Conservation (phyloP, 1,284 basidiomycete species). For the Vanrija sp. region DNA sequence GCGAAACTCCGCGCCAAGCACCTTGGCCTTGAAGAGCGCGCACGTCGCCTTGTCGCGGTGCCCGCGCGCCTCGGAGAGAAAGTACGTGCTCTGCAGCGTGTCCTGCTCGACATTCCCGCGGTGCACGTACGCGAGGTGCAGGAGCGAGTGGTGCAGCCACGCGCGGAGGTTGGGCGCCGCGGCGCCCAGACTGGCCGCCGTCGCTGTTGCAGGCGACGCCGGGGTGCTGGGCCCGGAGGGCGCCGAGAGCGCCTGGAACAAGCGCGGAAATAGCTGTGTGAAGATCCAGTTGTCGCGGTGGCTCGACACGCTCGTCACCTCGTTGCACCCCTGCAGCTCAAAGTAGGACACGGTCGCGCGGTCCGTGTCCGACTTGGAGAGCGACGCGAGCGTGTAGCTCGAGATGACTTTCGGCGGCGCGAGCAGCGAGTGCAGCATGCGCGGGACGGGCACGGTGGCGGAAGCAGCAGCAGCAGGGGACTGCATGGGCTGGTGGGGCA, state of each 20-base stretch:
- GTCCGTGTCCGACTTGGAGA: constrained; percentile 1
- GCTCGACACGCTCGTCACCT: constrained; percentile 12
- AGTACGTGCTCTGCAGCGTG: constrained; percentile 1
- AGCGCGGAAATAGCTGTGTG: constrained; percentile 18
- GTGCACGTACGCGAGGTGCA: constrained; percentile 20
- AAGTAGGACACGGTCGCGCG: constrained; percentile 18
- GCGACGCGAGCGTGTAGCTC: constrained; percentile 6
- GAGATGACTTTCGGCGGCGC: constrained; percentile 3
- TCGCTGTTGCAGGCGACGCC: not conserved
- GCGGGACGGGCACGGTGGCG: too few relatives aligned
- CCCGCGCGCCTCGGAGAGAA: constrained; percentile 3
- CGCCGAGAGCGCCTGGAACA: constrained; percentile 6
- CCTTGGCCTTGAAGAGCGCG: constrained; percentile 16
- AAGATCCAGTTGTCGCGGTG: constrained; percentile 23
- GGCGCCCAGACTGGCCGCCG: constrained; percentile 1
- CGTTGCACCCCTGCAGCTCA: constrained; percentile 19
- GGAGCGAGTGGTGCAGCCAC: constrained; percentile 16
- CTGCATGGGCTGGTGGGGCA: not conserved
- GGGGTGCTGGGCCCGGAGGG: not conserved
- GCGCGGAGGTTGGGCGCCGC: constrained; percentile 4
- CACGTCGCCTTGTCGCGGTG: constrained; percentile 13
- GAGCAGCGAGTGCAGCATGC: not conserved
- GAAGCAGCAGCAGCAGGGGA: not conserved
- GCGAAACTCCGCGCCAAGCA: constrained; percentile 11
- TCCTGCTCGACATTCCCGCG: constrained; percentile 18